Base-by-base conservation (phyloP, 2,329 filamentous ascomycete genomes). In the Diaporthe sp. region DNA sequence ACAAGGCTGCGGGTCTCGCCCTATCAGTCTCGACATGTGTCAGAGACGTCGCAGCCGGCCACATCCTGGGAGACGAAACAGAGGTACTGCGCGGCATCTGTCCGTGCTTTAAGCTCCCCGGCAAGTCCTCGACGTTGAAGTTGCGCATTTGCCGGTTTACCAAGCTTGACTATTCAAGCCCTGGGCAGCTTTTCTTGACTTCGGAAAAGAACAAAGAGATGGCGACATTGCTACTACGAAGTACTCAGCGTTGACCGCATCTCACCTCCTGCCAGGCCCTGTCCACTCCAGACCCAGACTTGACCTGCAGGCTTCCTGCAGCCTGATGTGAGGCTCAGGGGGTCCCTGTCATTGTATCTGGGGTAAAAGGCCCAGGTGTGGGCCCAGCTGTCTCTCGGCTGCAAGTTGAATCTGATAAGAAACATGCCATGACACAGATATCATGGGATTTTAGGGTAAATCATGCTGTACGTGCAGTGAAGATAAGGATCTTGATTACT, bases 41-140 rank as follows among this genome's bases (percentile, higher is more conserved):
- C 51, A 72, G 71, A 57, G 19, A 19, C 60, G 73, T 72, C 42
- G 17, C 73, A 72, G 39, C 62, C 49, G 51, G 68, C 67, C 67
- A 53, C 60, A 75, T 75, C 73, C 73, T 71, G 61, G 73, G 12
- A 72, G 68, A 57, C 73, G 67, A 75, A 72, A 72, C 73, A 72
- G 73, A 72, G 3, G n/a, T 46, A 28, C 71, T 62, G 44, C 49
- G n/a, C 71, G 46, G 65, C 34, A 37, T 67, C 34, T n/a, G 72
- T 73, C 72, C 60, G 72, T 73, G 72, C 72, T 44, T 57, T 61
- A 60, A 71, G 62, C 53, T 73, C 68, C 42, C 71, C 62, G 55
- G 46, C 55, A 71, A 53, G 57, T 42, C 44, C 10, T 39, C 49
- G 34, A 62, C 44, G 8, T 37, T 37, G 55, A 53, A n/a, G 49